Base-by-base conservation (phyloP, 257 asterid genomes). In the Solanum habrochaites region DNA sequence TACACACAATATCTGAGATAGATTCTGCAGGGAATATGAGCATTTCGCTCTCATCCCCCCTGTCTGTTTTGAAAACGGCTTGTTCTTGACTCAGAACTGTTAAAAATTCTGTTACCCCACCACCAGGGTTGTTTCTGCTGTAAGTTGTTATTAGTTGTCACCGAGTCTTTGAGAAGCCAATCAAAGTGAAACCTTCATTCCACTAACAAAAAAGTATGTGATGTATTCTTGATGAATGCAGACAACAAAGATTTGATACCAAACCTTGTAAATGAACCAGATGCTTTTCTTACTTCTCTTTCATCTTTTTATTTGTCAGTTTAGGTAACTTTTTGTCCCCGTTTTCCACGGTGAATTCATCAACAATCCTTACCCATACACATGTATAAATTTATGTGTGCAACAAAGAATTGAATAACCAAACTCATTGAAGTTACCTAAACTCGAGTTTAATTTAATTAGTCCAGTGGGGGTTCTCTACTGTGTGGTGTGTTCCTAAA, bases 181-280 rank as follows among this genome's bases (percentile, higher is more conserved):
- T 62, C 56, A 72, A 74, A 86, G 88, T 64, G 70, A 81, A 80
- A 86, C 47, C 74, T 25, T 45, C 60, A 56, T 43, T 86, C 83
- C 52, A 29, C 45, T 43, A 11, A 85, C 23, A 85, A 87, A 82
- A 85, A 43, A 40, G 85, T 58, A 74, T 47, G 60, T 31, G 45
- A 81, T 81, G 69, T 81, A 47, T 81, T 81, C 85, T 81, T 81
- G 85, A 31, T 56, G 85, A 81, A 81, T 81, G 70, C 85, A 81
- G 85, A 20, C 21, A 49, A 66, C 85, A 81, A 81, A 81, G 70
- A 81, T 81, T 81, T 81, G 67, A 81, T 81, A 81, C 85, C 85
- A 81, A 81, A 18, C 70, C 85, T 12, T 49, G 45, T 31, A 29
- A 81, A 31, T 81, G 70, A 81, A 49, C 45, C 85, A 29, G 85